These are phyloP conservation scores for Amanita rimosa DNA, from an alignment of 768 basidiomycete species.

Conservation along the genomic window DNA sequence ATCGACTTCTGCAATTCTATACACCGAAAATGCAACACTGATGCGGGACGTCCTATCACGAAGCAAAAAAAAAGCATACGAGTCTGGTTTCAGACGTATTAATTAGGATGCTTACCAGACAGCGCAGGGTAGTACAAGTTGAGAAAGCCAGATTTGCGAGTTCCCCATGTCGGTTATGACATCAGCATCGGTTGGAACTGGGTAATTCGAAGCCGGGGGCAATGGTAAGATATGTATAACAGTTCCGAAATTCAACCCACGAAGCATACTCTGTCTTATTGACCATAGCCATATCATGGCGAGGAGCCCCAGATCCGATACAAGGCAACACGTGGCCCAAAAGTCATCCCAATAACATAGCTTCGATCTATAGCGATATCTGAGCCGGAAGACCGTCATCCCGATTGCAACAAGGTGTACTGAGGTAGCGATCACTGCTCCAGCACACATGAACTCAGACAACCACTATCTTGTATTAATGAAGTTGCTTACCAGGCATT, in stretches of 20 bases:
- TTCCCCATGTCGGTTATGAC: neutral
- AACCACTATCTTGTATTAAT: neutral
- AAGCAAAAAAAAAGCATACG: neutral
- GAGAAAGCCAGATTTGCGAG: constrained; percentile 2
- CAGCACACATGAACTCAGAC: neutral
- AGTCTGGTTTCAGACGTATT: neutral
- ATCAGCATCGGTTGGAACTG: neutral
- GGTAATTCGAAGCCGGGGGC: neutral
- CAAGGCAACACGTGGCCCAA: constrained; percentile 9
- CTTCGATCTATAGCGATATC: constrained; percentile 8
- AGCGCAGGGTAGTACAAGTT: neutral
- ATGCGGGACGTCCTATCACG: constrained; percentile 5
- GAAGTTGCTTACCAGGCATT: neutral
- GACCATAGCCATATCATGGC: constrained; percentile 9
- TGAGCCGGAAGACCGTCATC: constrained; percentile 11
- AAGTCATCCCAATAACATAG: constrained; percentile 17
- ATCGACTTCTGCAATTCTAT: neutral
- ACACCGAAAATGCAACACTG: constrained; percentile 4
- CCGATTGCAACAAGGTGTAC: constrained; percentile 11
- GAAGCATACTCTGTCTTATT: constrained; percentile 4
- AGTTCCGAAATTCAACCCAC: no score
- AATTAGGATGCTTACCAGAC: neutral
- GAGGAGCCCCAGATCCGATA: constrained; percentile 8
- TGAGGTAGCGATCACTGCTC: constrained; percentile 4
- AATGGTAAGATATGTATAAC: neutral